phyloP scores from a whole-genome alignment of 2,329 filamentous ascomycete species.

The Phoma sp. region DNA sequence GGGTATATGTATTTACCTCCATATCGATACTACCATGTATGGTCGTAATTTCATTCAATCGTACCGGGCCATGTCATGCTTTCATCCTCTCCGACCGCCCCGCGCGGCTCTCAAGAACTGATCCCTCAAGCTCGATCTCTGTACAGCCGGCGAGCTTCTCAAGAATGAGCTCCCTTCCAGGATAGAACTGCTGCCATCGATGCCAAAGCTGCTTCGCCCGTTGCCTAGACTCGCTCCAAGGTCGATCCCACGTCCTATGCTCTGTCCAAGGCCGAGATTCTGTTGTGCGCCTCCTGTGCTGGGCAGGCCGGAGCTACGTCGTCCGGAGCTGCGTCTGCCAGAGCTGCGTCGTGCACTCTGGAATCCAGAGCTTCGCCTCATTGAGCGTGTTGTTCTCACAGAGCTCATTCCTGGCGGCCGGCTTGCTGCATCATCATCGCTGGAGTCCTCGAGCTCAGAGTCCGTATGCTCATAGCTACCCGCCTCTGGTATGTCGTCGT shows the following conservation, averaged over 20 bases:
- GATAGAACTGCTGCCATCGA: conserved; percentile 46
- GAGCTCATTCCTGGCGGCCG: conserved; percentile 29
- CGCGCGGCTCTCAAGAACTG: conserved; percentile 35
- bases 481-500: conserved; percentile 60
- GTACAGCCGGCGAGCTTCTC: conserved; percentile 40
- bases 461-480: conserved; percentile 63
- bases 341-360: conserved; percentile 30
- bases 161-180: conserved; percentile 48
- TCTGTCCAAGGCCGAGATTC: conserved; percentile 4
- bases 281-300: neutral
- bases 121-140: conserved; percentile 37
- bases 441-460: conserved; percentile 55
- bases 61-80: conserved; percentile 4
- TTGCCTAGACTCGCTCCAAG: conserved; percentile 30
- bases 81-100: conserved; percentile 21
- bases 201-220: conserved; percentile 38
- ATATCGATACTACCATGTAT: conserved; percentile 2
- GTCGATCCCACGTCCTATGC: conserved; percentile 19
- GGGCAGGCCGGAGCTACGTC: conserved; percentile 12
- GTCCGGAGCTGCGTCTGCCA: conserved; percentile 17
- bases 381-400: conserved; percentile 22
- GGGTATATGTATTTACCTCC: neutral
- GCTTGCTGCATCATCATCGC: conserved; percentile 33
- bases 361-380: conserved; percentile 29
- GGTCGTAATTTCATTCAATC: conserved; percentile 14